Percentiles rank a stretch among this genome's conserved stretches.
These are phyloP conservation scores for Diplogelasinospora grovesii DNA, from an alignment of 495 filamentous ascomycete species.

Conservation along the genomic window DNA sequence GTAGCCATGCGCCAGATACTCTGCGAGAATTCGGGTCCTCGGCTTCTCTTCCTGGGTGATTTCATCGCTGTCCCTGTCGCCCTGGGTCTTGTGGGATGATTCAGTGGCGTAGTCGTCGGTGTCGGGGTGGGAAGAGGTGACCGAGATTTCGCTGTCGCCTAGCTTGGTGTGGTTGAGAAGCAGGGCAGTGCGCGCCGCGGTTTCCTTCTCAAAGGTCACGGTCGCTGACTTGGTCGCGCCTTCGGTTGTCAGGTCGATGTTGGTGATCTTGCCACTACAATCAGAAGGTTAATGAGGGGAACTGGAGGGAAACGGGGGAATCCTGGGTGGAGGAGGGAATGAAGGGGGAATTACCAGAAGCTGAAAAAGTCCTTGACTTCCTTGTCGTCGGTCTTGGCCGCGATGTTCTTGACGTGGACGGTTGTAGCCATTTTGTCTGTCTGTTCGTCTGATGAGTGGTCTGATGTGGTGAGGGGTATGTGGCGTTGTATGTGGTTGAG, in stretches of 20 bases:
- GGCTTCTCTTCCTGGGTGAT: slow-evolving; percentile 94
- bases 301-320: slow-evolving; percentile 30
- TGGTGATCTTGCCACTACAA: slow-evolving; percentile 89
- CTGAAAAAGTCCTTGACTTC: slow-evolving; percentile 96
- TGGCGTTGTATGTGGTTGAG: slow-evolving; percentile 8
- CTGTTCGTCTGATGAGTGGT: slow-evolving; percentile 1
- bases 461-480: slow-evolving; percentile 9
- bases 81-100: slow-evolving; percentile 41
- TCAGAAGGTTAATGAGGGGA: too few species aligned
- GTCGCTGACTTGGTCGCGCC: slow-evolving; percentile 67
- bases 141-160: slow-evolving; percentile 70
- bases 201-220: slow-evolving; percentile 93
- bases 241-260: slow-evolving; percentile 68
- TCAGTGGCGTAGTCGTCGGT: slow-evolving; percentile 55
- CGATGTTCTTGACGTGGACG: slow-evolving; percentile 72
- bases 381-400: slow-evolving; percentile 69
- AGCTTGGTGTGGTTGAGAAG: slow-evolving; percentile 95
- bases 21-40: slow-evolving; percentile 81
- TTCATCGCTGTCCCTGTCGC: slow-evolving; percentile 54
- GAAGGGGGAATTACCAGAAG: slow-evolving; percentile 67
- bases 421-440: slow-evolving; percentile 22
- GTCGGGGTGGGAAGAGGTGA: slow-evolving; percentile 38
- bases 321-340: neutral
- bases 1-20: slow-evolving; percentile 95
- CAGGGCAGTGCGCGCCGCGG: slow-evolving; percentile 90